phyloP scores from a whole-genome alignment of 495 filamentous ascomycete genomes.

The Pyronema domesticum region DNA sequence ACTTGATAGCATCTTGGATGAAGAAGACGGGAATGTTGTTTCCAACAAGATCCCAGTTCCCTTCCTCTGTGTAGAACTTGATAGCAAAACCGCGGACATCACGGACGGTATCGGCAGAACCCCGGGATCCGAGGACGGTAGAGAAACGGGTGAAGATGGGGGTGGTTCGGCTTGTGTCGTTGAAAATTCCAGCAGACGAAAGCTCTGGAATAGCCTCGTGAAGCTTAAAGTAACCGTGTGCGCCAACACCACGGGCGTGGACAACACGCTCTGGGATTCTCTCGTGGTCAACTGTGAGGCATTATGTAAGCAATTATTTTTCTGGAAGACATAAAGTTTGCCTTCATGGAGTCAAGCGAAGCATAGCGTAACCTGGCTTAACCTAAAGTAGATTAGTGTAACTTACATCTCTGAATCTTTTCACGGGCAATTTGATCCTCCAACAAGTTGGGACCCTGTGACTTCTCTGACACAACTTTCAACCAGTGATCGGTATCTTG shows the following conservation, averaged over 20 bases:
- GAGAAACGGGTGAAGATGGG: conserved; percentile 71
- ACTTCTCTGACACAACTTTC: conserved; percentile 38
- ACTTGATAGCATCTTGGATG: conserved; percentile 56
- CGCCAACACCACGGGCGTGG: conserved; percentile 67
- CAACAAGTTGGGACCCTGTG: conserved; percentile 52
- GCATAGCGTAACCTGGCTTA: no score
- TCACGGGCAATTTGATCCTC: conserved; percentile 68
- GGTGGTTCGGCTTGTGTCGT: conserved; percentile 61
- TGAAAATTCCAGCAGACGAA: conserved; percentile 53
- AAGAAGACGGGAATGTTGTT: conserved; percentile 64
- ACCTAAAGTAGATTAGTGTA: not conserved
- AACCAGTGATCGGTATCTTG: conserved; percentile 66
- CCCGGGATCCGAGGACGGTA: conserved; percentile 60
- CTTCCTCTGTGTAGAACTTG: conserved; percentile 53
- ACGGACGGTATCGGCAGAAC: conserved; percentile 62
- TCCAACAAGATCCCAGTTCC: conserved; percentile 47
- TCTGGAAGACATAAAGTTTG: not conserved
- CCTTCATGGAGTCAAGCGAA: not conserved
- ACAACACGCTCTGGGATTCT: conserved; percentile 79
- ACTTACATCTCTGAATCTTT: conserved; percentile 35
- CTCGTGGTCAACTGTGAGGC: conserved; percentile 53
- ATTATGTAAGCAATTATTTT: conserved; percentile 1
- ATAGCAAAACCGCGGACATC: conserved; percentile 70
- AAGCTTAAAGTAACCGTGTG: conserved; percentile 69
- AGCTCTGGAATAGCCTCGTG: conserved; percentile 43